A percentile compares a stretch with the other conserved stretches of the same genome.
Conservation (phyloP, 2,329 filamentous ascomycete genomes). For the Ophiostoma ulmi region DNA sequence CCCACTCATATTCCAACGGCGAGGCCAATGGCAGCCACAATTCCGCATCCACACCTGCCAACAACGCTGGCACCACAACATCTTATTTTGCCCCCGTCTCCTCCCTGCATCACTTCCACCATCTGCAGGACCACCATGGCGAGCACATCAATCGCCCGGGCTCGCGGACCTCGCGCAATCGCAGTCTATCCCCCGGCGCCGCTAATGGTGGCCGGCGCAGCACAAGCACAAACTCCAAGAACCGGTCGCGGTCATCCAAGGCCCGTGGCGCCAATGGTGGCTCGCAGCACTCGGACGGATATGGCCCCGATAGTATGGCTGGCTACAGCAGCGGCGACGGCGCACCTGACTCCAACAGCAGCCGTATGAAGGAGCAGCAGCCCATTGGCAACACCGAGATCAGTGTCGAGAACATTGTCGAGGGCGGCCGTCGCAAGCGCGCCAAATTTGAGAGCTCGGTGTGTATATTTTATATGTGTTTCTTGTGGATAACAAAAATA, state of each 20-base stretch:
- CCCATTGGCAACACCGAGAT: slow-evolving; percentile 87
- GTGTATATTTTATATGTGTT: slow-evolving; percentile 31
- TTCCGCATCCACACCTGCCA: neutral
- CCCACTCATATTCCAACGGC: slow-evolving; percentile 40
- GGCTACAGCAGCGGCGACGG: slow-evolving; percentile 86
- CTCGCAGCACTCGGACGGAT: slow-evolving; percentile 43
- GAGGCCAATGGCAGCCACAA: slow-evolving; percentile 29
- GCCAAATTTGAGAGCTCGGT: slow-evolving; percentile 97
- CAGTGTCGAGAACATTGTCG: slow-evolving; percentile 95
- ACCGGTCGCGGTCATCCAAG: slow-evolving; percentile 64
- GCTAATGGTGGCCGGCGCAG: slow-evolving; percentile 73
- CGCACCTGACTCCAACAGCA: slow-evolving; percentile 68
- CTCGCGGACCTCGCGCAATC: slow-evolving; percentile 66
- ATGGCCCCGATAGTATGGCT: slow-evolving; percentile 58
- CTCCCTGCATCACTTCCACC: slow-evolving; percentile 19
- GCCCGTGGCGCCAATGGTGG: slow-evolving; percentile 49
- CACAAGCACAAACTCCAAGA: slow-evolving; percentile 56
- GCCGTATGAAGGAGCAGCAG: slow-evolving; percentile 70
- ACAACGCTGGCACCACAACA: neutral
- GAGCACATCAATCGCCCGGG: slow-evolving; percentile 61
- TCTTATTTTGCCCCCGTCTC: slow-evolving; percentile 10
- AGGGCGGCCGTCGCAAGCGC: slow-evolving; percentile 89
- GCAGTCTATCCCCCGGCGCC: slow-evolving; percentile 70
- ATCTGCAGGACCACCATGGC: slow-evolving; percentile 41
- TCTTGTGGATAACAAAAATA: neutral